Base-by-base conservation (phyloP, 2,329 filamentous ascomycete genomes). In the Diplodia mutila region DNA sequence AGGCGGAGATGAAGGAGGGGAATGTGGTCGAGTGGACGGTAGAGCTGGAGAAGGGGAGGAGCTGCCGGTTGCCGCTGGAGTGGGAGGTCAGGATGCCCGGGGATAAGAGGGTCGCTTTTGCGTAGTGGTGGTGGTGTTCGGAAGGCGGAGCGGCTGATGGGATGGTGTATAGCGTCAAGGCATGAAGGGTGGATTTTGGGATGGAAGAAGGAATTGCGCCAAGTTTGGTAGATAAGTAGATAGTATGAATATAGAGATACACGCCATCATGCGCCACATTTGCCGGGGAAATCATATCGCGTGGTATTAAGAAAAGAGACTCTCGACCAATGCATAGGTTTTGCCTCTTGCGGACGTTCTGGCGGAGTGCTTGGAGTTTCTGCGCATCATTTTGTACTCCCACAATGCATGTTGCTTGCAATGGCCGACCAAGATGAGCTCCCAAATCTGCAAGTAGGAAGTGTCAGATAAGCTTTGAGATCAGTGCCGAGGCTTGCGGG, bases 41-140 rank as follows among this genome's bases (percentile, higher is more conserved):
- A 4, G 69, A 70, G 39, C 32, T 73, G 64, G 71, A 72, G 61
- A 82, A 86, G 0, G 87, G 88, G 29, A 83, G 84, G 72, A 82
- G 84, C 3, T 85, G 86, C 18, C 85, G 84, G 76, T 75, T 91
- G 69, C 78, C 78, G 27, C 73, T 91, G 68, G 87, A 89, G 78
- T 91, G 91, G 76, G 84, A 86, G 69, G 84, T 89, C 21, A 82
- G 82, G 25, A 80, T 86, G 71, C 89, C 89, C 1, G 76, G 76
- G 18, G 84, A 83, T 9, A 85, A 87, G 69, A 74, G 70, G 7
- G 80, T 82, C 59, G 34, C 61, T 27, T 52, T 64, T 64, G 46
- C 61, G 48, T 51, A 27, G 48, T 14, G 25, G 29, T 32, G 27
- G 4, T 32, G 29, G n/a, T 8, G 29, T 32, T 32, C n/a, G n/a